Evolutionary conservation across 202 grass and related monocot species (phyloP).

Genomic region (Schoenoplectus tabernaemontani): DNA sequence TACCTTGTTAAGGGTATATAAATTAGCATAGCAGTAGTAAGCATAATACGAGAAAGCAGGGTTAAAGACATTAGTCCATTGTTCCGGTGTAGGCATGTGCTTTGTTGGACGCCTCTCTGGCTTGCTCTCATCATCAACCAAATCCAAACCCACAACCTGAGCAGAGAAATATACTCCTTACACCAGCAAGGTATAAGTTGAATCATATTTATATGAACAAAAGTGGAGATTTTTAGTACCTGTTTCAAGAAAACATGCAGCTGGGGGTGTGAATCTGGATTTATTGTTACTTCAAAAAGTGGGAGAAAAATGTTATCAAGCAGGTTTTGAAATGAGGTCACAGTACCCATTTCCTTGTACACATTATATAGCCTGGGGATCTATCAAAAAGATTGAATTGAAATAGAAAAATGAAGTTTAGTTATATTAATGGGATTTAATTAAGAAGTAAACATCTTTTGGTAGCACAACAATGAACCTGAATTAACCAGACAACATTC

Average conservation of each 20-base stretch:
- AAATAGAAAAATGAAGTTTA: neutral
- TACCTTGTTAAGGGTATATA: slow-evolving; percentile 95
- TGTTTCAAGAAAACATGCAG: slow-evolving; percentile 89
- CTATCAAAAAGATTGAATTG: slow-evolving; percentile 34
- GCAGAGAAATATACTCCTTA: neutral
- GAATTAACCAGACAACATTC: slow-evolving; percentile 97
- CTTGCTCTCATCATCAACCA: slow-evolving; percentile 99
- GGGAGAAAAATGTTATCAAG: slow-evolving; percentile 99
- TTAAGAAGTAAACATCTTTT: neutral
- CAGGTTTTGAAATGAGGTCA: slow-evolving; percentile 92
- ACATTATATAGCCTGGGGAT: slow-evolving; percentile 88
- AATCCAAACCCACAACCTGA: slow-evolving; percentile 92
- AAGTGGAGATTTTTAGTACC: slow-evolving; percentile 34
- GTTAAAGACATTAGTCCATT: slow-evolving; percentile 97
- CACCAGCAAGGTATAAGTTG: neutral
- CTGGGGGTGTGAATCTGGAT: slow-evolving; percentile 88
- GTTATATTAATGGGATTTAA: neutral
- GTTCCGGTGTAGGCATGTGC: slow-evolving; percentile 93
- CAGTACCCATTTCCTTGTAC: slow-evolving; percentile 98
- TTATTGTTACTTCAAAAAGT: slow-evolving; percentile 91
- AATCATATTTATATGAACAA: neutral
- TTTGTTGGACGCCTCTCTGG: slow-evolving; percentile 94
- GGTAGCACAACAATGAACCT: slow-evolving; percentile 36
- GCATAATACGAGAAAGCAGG: slow-evolving; percentile 98
- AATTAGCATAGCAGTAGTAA: slow-evolving; percentile 98